Evolutionary conservation across 345 rosid genomes (phyloP), one percentile per base, ranked within the genome.

Genomic region (Angophora floribunda): DNA sequence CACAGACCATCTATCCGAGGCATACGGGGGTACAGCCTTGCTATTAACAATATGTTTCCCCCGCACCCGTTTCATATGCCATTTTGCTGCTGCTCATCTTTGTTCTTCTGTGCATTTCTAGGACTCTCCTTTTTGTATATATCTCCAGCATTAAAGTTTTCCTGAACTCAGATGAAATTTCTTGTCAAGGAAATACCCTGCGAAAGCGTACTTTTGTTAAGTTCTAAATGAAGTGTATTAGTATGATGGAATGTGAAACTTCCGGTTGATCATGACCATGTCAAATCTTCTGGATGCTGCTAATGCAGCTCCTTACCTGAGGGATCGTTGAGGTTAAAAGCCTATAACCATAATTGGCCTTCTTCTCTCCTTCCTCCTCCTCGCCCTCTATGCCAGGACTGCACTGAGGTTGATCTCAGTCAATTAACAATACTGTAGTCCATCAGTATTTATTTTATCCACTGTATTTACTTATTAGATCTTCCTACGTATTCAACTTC

Each of bases 11-110:
- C 36, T 88, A 63, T 80, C 89, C 97, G 4, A 89, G 85, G 12
- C 93, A 90, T 88, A 45, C 86, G 52, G 94, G 93, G 93, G 97
- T 96, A 94, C 52, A 90, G 51, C 87, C 52, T 47, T 41, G 82
- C 49, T 41, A 21, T 75, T 75, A 65, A 15, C 1, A 16, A 9
- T 49, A 12, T 55, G 44, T 26, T 30, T 22, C 49, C 4, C 82
- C 82, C n/a, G 2, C 82, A 41, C 28, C 49, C 5, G 30, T 52
- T 59, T 86, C 19, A 11, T 32, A 44, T 86, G 28, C 63, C 59
- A 19, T 32, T 57, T 57, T 57, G 51, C 49, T 45, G 32, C 75
- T 52, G 61, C 2, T 75, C 49, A 75, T 75, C 82, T 75, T 75
- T 75, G 41, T 75, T 36, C 49, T 9, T 41, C 13, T 75, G 41